These are phyloP conservation scores for Coelastrella sp. DNA, from an alignment of 139 green algal species.

Conservation along the genomic window DNA sequence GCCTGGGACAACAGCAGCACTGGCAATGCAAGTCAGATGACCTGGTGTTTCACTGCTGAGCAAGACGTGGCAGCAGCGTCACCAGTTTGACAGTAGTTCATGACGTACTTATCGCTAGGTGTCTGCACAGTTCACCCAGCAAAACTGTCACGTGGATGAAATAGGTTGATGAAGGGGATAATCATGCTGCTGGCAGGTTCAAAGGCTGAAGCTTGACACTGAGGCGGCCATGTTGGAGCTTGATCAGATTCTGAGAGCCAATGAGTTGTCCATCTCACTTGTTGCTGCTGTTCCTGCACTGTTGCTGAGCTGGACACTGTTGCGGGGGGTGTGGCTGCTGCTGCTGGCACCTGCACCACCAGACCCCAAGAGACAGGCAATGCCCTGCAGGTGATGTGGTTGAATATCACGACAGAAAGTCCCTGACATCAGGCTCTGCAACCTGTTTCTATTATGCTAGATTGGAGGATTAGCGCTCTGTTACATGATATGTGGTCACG, in stretches of 20 bases:
- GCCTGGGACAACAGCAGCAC: background rate
- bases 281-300: conserved; percentile 78
- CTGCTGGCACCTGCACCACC: conserved; percentile 66
- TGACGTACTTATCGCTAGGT: too few species aligned
- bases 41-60: background rate
- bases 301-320: conserved; percentile 59
- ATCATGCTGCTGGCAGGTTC: too few species aligned
- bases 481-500: too few species aligned
- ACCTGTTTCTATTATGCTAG: too few species aligned
- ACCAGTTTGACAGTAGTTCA: background rate
- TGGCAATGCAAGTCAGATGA: background rate
- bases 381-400: conserved; percentile 66
- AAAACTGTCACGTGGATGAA: too few species aligned
- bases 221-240: conserved; percentile 94
- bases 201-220: conserved; percentile 93
- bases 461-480: too few species aligned
- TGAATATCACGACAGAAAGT: too few species aligned
- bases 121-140: too few species aligned
- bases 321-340: conserved; percentile 41
- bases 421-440: too few species aligned
- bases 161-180: too few species aligned
- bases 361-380: conserved; percentile 69
- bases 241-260: conserved; percentile 93
- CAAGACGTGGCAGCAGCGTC: too few species aligned
- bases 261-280: conserved; percentile 89